Conservation (phyloP, 441 rosid species). For the Adansonia rubrostipa region DNA sequence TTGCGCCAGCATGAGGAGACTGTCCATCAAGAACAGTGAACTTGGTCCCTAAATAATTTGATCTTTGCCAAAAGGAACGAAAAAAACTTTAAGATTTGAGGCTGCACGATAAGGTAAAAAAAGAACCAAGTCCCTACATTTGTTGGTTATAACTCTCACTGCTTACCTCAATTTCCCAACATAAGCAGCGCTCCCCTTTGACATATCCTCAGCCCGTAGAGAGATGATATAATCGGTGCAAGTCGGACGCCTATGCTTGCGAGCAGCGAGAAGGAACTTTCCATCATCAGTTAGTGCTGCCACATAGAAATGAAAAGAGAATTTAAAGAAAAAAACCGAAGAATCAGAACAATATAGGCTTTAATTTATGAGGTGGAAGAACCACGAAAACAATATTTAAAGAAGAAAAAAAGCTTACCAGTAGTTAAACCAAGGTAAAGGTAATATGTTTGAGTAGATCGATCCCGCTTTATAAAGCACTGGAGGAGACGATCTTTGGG, state of each 20-base stretch:
- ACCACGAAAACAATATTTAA: not conserved
- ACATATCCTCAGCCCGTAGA: slow-evolving; percentile 47
- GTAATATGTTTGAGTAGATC: slow-evolving; percentile 56
- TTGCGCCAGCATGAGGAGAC: slow-evolving; percentile 43
- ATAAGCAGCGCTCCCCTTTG: slow-evolving; percentile 55
- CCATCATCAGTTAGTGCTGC: slow-evolving; percentile 61
- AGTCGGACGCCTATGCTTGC: slow-evolving; percentile 60
- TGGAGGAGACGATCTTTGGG: slow-evolving; percentile 76
- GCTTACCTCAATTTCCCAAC: slow-evolving; percentile 66
- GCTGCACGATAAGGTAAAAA: not conserved
- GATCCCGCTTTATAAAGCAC: slow-evolving; percentile 68
- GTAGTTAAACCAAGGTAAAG: slow-evolving; percentile 62
- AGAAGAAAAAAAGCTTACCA: slow-evolving; percentile 42
- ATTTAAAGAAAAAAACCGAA: not conserved
- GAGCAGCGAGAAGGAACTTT: slow-evolving; percentile 73
- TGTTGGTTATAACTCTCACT: not conserved
- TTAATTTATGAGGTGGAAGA: not conserved
- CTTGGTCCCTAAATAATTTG: slow-evolving; percentile 69
- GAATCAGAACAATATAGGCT: not conserved
- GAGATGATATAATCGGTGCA: slow-evolving; percentile 67
- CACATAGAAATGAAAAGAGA: slow-evolving; percentile 21
- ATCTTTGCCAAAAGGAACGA: slow-evolving; percentile 45
- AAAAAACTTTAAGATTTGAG: slow-evolving; percentile 6
- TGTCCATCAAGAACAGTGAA: slow-evolving; percentile 58
- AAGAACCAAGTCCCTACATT: not conserved